Conservation (phyloP, 2,329 filamentous ascomycete genomes). For the Scytalidium sp. region DNA sequence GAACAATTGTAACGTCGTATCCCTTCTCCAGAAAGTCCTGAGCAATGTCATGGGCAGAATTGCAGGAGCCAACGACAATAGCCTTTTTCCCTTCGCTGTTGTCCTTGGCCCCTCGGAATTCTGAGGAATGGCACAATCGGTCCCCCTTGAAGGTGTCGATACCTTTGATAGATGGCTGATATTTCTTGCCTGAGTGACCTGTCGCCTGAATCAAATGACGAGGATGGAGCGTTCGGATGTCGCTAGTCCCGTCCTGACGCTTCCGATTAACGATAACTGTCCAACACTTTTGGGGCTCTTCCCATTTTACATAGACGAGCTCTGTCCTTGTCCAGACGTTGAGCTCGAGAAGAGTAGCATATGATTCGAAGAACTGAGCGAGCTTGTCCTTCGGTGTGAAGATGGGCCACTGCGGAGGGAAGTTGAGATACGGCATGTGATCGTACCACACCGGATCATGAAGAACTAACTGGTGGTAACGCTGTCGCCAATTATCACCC, state of each 20-base stretch:
- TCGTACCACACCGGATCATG: constrained; percentile 62
- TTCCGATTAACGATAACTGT: constrained; percentile 48
- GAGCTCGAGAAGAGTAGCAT: constrained; percentile 61
- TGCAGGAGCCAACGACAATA: constrained; percentile 64
- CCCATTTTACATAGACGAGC: constrained; percentile 45
- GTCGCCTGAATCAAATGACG: constrained; percentile 50
- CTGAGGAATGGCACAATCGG: constrained; percentile 57
- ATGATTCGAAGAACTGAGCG: constrained; percentile 65
- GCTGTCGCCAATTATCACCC: constrained; percentile 63
- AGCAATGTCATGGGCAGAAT: constrained; percentile 66
- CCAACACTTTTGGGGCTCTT: constrained; percentile 50
- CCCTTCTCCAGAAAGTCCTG: constrained; percentile 67
- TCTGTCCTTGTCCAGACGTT: constrained; percentile 62
- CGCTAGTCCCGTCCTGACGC: too few relatives aligned
- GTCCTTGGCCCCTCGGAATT: constrained; percentile 51
- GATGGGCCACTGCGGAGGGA: constrained; percentile 63
- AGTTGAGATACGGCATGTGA: constrained; percentile 61
- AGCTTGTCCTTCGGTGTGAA: constrained; percentile 73
- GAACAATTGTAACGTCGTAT: constrained; percentile 66
- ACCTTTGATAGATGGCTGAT: constrained; percentile 41
- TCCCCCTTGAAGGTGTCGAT: constrained; percentile 55
- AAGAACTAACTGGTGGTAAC: constrained; percentile 64
- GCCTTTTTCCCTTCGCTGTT: constrained; percentile 53
- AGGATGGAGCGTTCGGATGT: constrained; percentile 42
- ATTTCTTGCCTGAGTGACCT: constrained; percentile 51